A percentile compares a stretch with the other conserved stretches of the same genome.
phyloP scores from a whole-genome alignment of 2,329 filamentous ascomycete species.

The Amphichorda felina region DNA sequence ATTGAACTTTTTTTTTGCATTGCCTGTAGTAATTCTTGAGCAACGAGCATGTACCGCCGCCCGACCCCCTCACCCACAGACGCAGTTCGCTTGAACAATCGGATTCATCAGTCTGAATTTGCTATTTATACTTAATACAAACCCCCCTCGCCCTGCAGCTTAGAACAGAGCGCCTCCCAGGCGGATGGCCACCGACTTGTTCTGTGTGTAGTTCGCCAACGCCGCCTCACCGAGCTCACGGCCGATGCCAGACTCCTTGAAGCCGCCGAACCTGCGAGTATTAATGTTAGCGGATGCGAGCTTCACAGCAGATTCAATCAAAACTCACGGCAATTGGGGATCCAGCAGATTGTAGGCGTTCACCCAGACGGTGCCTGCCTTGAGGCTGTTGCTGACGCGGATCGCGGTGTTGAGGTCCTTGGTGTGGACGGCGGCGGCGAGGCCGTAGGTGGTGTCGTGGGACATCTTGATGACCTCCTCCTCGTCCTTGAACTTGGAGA shows the following conservation, averaged over 20 bases:
- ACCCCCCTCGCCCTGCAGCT: too few relatives aligned
- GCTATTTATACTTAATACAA: too few relatives aligned
- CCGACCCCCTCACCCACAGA: too few relatives aligned
- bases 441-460: conserved; percentile 65
- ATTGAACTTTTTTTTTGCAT: too few relatives aligned
- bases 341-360: conserved; percentile 8
- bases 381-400: conserved; percentile 53
- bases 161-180: conserved; percentile 11
- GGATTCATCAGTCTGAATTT: too few relatives aligned
- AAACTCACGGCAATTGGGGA: too few relatives aligned
- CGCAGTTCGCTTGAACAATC: too few relatives aligned
- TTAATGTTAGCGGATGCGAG: not conserved
- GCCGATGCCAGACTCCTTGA: conserved; percentile 68
- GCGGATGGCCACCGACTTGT: conserved; percentile 51
- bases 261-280: conserved; percentile 77
- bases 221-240: conserved; percentile 63
- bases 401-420: conserved; percentile 68
- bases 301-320: too few relatives aligned
- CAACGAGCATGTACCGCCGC: too few relatives aligned
- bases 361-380: conserved; percentile 5
- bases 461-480: conserved; percentile 61
- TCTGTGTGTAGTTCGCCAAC: conserved; percentile 55
- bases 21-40: too few relatives aligned
- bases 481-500: conserved; percentile 71
- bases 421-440: conserved; percentile 71